These are phyloP conservation scores for Phytophthora brassicae DNA, from an alignment of 352 stramenopile species.

Conservation along the genomic window DNA sequence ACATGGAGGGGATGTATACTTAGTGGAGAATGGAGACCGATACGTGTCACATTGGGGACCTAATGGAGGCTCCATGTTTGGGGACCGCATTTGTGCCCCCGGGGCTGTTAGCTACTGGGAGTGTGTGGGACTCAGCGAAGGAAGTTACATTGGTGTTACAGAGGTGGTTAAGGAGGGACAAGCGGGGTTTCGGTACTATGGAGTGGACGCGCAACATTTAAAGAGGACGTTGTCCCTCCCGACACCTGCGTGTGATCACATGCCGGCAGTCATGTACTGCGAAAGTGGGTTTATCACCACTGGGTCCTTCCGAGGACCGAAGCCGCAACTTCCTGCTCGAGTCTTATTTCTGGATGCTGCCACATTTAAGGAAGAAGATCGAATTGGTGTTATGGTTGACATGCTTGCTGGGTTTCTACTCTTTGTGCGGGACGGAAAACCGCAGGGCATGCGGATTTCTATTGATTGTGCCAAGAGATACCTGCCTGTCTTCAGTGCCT, in stretches of 20 bases:
- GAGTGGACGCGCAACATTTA: slow-evolving; percentile 42
- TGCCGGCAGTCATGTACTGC: slow-evolving; percentile 78
- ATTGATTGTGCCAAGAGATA: slow-evolving; percentile 46
- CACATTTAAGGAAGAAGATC: slow-evolving; percentile 51
- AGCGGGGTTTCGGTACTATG: slow-evolving; percentile 42
- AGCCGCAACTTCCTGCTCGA: slow-evolving; percentile 40
- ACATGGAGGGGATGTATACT: slow-evolving; percentile 48
- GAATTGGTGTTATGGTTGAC: slow-evolving; percentile 61
- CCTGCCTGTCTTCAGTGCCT: slow-evolving; percentile 60
- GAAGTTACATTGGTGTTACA: slow-evolving; percentile 57
- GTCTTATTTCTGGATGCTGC: slow-evolving; percentile 49
- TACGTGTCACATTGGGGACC: slow-evolving; percentile 48
- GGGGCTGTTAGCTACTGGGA: slow-evolving; percentile 71
- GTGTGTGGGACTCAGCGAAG: slow-evolving; percentile 57
- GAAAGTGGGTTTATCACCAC: slow-evolving; percentile 68
- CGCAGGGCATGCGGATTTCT: slow-evolving; percentile 45
- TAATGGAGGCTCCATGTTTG: slow-evolving; percentile 51
- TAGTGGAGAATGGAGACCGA: slow-evolving; percentile 36
- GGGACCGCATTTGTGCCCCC: slow-evolving; percentile 40
- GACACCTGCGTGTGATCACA: slow-evolving; percentile 58
- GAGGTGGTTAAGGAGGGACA: slow-evolving; percentile 38
- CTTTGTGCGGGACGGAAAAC: slow-evolving; percentile 50
- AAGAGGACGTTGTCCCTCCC: slow-evolving; percentile 49
- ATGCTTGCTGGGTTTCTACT: slow-evolving; percentile 52
- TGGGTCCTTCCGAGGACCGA: slow-evolving; percentile 61